Percentiles rank a stretch among this genome's conserved stretches.
These are phyloP conservation scores for Pseudognaphalium luteoalbum DNA, from an alignment of 129 eudicot genomes.

Conservation along the genomic window DNA sequence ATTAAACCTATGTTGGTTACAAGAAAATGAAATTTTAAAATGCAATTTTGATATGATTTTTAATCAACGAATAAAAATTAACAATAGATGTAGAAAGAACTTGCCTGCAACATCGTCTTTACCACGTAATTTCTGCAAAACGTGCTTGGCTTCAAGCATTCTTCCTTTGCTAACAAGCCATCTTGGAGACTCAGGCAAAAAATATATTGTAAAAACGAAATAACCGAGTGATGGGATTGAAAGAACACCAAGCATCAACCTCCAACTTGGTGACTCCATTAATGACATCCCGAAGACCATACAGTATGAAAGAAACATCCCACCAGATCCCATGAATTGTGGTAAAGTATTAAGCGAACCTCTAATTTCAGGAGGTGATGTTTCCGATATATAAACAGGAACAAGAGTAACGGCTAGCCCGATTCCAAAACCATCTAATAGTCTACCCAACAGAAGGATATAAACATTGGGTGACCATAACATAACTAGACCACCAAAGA, in stretches of 20 bases:
- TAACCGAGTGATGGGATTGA: constrained; percentile 66
- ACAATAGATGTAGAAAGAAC: constrained; percentile 20
- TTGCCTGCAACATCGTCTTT: constrained; percentile 83
- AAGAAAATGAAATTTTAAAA: background rate
- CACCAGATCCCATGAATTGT: constrained; percentile 76
- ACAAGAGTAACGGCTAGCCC: constrained; percentile 80
- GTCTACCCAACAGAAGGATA: constrained; percentile 64
- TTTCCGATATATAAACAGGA: constrained; percentile 86
- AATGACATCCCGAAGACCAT: constrained; percentile 86
- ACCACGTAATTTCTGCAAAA: constrained; percentile 77
- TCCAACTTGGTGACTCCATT: constrained; percentile 68
- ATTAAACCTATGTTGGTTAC: no score
- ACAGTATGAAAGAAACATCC: constrained; percentile 81
- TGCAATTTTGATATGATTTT: background rate
- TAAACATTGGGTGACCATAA: constrained; percentile 89
- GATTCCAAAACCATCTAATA: constrained; percentile 77
- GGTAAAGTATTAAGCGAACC: constrained; percentile 80
- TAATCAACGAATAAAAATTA: background rate
- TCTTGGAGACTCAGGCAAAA: constrained; percentile 94
- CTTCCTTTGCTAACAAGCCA: constrained; percentile 97
- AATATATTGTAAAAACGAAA: constrained; percentile 52
- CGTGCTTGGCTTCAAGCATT: constrained; percentile 75
- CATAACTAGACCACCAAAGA: constrained; percentile 71
- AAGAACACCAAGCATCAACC: constrained; percentile 91
- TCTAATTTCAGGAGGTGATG: constrained; percentile 81